Base-by-base conservation (phyloP, 371 early-diverging fungal species). In the Lichtheimia hyalospora region DNA sequence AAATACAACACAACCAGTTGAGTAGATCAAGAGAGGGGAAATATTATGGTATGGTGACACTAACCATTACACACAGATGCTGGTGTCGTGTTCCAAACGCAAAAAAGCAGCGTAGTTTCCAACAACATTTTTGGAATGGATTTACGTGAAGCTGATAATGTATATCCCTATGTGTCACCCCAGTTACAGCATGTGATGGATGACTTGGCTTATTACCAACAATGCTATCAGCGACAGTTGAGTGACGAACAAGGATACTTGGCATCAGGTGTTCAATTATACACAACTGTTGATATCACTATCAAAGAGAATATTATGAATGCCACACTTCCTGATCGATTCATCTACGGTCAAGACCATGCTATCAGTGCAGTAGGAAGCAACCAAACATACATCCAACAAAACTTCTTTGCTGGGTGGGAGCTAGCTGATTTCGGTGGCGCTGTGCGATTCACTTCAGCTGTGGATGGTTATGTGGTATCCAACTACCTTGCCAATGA, bases 91-190 rank as follows among this genome's bases (percentile, higher is more conserved):
- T 70, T 77, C 49, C 65, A 74, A 15, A 64, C 67, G 0, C 73
- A 74, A 58, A 68, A 68, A 24, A 67, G 63, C 56, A 74, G 75
- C 55, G 60, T 74, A 3, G 60, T 77, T 14, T 67, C 73, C 20
- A 74, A 77, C 59, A 77, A 77, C 49, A 77, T 77, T 42, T 74
- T 77, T 65, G 78, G 78, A 12, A 74, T 77, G 66, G 78, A 77
- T 54, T 40, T 77, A 6, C 70, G 78, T 15, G 61, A 72, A 13
- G 44, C 71, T 15, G 57, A 65, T 25, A 52, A 57, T 4, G 49
- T 74, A 5, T 54, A 54, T 20, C 65, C 73, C n/a, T 39, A 64
- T 21, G 62, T 70, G 0, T 10, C 63, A 12, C 40, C 54, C 2
- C 63, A 70, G 28, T 42, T 77, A 10, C 62, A 67, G 16, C 24